Evolutionary conservation across 2,329 filamentous ascomycete genomes (phyloP), one percentile per base, ranked within the genome.

Genomic region (Emmonsiellopsis sp.): DNA sequence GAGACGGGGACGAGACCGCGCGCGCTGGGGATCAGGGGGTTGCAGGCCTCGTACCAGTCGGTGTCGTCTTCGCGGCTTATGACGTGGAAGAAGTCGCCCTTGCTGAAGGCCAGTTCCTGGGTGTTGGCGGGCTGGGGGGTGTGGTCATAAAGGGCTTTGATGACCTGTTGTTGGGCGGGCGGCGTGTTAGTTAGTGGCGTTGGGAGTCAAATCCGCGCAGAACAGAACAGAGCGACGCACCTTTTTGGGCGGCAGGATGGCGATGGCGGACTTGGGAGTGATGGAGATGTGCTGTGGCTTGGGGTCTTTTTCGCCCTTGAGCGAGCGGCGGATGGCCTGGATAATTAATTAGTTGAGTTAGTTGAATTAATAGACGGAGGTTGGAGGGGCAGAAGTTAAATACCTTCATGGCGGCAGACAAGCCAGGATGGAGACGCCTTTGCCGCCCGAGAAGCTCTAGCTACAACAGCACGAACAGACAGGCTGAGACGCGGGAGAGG

Each of bases 21-120:
- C 50, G 89, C 89, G 72, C 86, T 86, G 64, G 65, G 89, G 60
- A 95, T 78, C 50, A 87, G 82, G 56, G 93, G 93, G 68, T 98
- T 98, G 78, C 90, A 97, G 53, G 92, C 93, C 73, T 97, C 93
- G 79, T 96, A 98, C 92, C 93, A 98, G 68, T 96, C 89, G 41
- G 77, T 75, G 69, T 97, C 92, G 77, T 96, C 86, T 75, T 97
- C 93, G 70, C 92, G 86, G 65, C 88, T 89, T 70, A 97, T 92
- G 59, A 98, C 93, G 76, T 97, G 92, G 70, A 98, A 93, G 72
- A 97, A 98, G 70, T 98, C 93, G 66, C 93, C 93, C 68, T 89
- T 87, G 60, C 85, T 89, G 73, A 98, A 98, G 68, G 87, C 86
- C 64, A 98, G 79, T 75, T 95, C 85, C 68, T 92, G 86, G 51